These are phyloP conservation scores for Tylopilus balloui DNA, from an alignment of 768 basidiomycete genomes.

Conservation along the genomic window DNA sequence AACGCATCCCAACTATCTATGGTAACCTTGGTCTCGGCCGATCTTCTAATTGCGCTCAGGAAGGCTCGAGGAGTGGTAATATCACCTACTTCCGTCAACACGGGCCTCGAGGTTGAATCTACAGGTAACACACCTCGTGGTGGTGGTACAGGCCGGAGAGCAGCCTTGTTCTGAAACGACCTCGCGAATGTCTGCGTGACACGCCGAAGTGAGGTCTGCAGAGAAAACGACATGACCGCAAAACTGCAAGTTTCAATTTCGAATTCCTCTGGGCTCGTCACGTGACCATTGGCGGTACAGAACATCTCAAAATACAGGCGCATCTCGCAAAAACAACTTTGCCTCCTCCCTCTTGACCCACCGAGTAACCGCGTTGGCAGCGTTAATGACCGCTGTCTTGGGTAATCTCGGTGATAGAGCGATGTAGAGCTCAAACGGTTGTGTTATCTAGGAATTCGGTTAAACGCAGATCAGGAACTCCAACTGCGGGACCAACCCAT, in stretches of 20 bases:
- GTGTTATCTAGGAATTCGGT: slow-evolving; percentile 63
- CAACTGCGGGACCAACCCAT: slow-evolving; percentile 61
- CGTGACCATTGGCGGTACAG: too few species aligned
- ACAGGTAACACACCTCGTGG: slow-evolving; percentile 19
- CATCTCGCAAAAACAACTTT: slow-evolving; percentile 77
- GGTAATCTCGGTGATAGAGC: slow-evolving; percentile 77
- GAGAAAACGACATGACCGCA: slow-evolving; percentile 20
- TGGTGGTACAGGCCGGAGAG: slow-evolving; percentile 18
- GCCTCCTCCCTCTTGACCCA: slow-evolving; percentile 92
- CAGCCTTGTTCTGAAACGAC: slow-evolving; percentile 31
- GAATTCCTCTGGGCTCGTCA: slow-evolving; percentile 10
- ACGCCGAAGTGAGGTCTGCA: slow-evolving; percentile 20
- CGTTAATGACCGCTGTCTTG: slow-evolving; percentile 81
- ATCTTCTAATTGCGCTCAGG: slow-evolving; percentile 70
- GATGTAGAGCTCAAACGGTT: slow-evolving; percentile 89
- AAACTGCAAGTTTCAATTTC: slow-evolving; percentile 1
- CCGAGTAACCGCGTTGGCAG: slow-evolving; percentile 82
- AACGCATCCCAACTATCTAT: slow-evolving; percentile 68
- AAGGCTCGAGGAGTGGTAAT: slow-evolving; percentile 59
- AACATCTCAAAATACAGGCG: slow-evolving; percentile 78
- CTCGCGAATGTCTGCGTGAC: slow-evolving; percentile 21
- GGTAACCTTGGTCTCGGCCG: slow-evolving; percentile 58
- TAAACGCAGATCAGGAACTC: background rate
- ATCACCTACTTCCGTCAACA: slow-evolving; percentile 34
- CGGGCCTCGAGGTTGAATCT: background rate